A percentile compares a stretch with the other conserved stretches of the same genome.
These are phyloP conservation scores for Parathielavia hyrcaniae DNA, from an alignment of 495 filamentous ascomycete species.

Conservation along the genomic window DNA sequence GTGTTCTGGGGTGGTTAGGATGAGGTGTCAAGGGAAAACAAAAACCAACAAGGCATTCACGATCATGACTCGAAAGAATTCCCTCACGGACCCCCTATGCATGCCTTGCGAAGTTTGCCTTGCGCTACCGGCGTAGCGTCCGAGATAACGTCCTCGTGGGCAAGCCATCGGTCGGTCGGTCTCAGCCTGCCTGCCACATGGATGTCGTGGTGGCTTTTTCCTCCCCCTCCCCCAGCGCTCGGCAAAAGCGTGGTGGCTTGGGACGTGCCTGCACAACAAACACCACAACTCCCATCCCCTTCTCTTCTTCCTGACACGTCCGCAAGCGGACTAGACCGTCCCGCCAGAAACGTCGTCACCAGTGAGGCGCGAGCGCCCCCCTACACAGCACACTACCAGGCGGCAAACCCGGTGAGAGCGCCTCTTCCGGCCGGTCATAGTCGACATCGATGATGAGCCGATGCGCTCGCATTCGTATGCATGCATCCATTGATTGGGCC, in stretches of 20 bases:
- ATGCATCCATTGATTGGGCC: no score
- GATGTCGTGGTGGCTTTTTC: background rate
- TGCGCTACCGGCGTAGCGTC: background rate
- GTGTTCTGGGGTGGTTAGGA: background rate
- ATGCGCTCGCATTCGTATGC: background rate
- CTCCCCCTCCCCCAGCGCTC: background rate
- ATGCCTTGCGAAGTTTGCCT: background rate
- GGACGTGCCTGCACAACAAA: background rate
- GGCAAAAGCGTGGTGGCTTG: background rate
- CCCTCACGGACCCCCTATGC: background rate
- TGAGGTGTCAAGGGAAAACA: no score
- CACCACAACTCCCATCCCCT: background rate
- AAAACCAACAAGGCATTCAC: background rate
- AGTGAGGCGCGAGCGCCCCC: no score
- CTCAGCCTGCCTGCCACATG: slow-evolving; percentile 5
- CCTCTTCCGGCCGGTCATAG: no score
- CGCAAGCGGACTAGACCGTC: background rate
- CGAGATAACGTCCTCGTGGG: background rate
- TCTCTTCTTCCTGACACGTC: no score
- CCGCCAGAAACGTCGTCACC: no score
- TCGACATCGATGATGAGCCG: no score
- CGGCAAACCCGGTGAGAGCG: no score
- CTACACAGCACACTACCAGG: no score
- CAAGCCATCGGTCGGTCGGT: background rate
- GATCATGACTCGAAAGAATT: background rate